phyloP scores from a whole-genome alignment of 2,329 filamentous ascomycete species.

The Fusarium odoratissimum region DNA sequence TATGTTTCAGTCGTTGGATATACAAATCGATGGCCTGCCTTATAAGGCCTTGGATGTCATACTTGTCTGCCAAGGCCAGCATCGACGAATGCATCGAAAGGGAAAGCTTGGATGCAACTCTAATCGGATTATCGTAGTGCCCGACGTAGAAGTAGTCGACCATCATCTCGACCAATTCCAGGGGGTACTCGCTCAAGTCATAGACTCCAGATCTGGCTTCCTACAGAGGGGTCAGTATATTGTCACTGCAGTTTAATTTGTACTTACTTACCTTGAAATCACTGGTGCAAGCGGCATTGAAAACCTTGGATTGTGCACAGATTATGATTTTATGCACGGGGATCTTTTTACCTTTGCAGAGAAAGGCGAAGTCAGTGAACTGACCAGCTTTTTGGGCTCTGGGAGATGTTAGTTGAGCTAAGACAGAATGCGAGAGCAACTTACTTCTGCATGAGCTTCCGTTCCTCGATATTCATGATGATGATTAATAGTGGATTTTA shows the following conservation, averaged over 20 bases:
- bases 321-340: background rate
- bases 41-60: background rate
- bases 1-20: background rate
- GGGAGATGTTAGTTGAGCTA: background rate
- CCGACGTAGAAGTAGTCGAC: background rate
- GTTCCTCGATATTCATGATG: background rate
- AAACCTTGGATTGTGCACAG: background rate
- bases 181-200: background rate
- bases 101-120: background rate
- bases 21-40: background rate
- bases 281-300: background rate
- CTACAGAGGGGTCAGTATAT: background rate
- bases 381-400: background rate
- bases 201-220: slow-evolving; percentile 7
- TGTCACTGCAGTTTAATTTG: fast-evolving
- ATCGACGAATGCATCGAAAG: background rate
- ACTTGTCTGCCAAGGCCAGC: background rate
- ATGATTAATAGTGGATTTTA: background rate
- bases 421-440: background rate
- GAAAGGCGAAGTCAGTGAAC: background rate
- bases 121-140: fast-evolving
- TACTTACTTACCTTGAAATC: background rate
- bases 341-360: background rate
- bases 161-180: background rate
- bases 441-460: background rate